A percentile compares a stretch with the other conserved stretches of the same genome.
phyloP scores from a whole-genome alignment of 805 yeast species.

The Myxozyma sirexii region DNA sequence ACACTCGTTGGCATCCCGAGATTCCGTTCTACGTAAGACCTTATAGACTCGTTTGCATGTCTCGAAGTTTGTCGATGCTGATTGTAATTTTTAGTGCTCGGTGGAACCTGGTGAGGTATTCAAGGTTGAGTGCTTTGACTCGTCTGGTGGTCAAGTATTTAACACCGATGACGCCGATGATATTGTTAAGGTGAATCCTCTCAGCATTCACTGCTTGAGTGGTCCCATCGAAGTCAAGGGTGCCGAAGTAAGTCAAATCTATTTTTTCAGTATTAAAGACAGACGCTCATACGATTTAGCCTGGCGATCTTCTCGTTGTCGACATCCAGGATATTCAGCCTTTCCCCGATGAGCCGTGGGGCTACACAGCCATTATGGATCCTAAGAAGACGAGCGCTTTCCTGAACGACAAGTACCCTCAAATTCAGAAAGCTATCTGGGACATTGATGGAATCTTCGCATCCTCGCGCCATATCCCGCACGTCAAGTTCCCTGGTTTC shows the following conservation, averaged over 20 bases:
- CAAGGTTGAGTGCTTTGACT: constrained; percentile 55
- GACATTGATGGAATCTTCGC: constrained; percentile 56
- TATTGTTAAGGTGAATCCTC: constrained; percentile 50
- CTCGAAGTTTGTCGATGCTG: too few relatives aligned
- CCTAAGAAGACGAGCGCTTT: constrained; percentile 56
- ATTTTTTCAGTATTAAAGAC: neutral
- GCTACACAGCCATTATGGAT: constrained; percentile 55
- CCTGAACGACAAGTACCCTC: constrained; percentile 52
- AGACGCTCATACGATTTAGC: constrained; percentile 31
- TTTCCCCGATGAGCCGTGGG: constrained; percentile 57
- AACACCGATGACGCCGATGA: constrained; percentile 55
- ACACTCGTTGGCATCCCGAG: constrained; percentile 57
- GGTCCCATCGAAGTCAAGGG: constrained; percentile 54
- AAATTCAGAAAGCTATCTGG: constrained; percentile 56
- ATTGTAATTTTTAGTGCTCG: constrained; percentile 28
- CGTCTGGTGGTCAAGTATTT: constrained; percentile 57
- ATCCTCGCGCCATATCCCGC: constrained; percentile 54
- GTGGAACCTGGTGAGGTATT: constrained; percentile 51
- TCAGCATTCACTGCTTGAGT: constrained; percentile 52
- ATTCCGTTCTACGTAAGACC: constrained; percentile 34
- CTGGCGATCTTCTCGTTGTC: constrained; percentile 53
- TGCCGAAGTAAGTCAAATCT: constrained; percentile 40
- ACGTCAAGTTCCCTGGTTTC: constrained; percentile 53
- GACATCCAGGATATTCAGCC: constrained; percentile 58
- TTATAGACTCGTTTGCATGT: too few relatives aligned